phyloP scores from a whole-genome alignment of 129 eudicot genomes.

The Tagetes erecta region DNA sequence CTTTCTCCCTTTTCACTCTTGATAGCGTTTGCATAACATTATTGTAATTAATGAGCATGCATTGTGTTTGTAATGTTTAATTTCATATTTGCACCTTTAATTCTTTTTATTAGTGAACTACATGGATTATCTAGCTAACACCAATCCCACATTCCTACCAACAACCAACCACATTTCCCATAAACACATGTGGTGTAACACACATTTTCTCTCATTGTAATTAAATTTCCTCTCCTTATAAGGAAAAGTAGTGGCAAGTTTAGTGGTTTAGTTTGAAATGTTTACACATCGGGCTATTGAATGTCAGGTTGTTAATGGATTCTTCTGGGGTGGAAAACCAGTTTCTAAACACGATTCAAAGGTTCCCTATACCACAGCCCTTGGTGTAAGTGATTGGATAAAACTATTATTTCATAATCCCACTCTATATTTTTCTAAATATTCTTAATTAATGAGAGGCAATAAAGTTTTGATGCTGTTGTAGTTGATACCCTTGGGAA shows the following conservation, averaged over 20 bases:
- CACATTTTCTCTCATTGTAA: slow-evolving; percentile 8
- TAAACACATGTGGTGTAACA: slow-evolving; percentile 13
- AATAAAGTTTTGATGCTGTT: slow-evolving; percentile 20
- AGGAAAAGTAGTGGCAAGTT: slow-evolving; percentile 10
- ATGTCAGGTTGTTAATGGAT: slow-evolving; percentile 91
- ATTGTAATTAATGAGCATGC: neutral
- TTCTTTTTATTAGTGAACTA: neutral
- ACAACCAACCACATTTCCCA: neutral
- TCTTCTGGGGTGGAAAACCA: slow-evolving; percentile 85
- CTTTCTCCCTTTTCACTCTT: neutral
- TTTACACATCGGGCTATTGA: slow-evolving; percentile 17
- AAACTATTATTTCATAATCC: neutral
- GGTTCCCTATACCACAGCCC: slow-evolving; percentile 59
- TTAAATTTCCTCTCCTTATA: slow-evolving; percentile 4
- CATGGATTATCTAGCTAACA: slow-evolving; percentile 16
- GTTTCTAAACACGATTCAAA: slow-evolving; percentile 54
- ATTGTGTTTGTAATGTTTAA: neutral
- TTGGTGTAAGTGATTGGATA: slow-evolving; percentile 69
- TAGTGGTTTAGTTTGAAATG: slow-evolving; percentile 19
- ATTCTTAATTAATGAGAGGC: slow-evolving; percentile 2
- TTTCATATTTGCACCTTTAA: neutral
- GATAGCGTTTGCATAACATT: neutral
- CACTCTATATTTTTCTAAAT: neutral
- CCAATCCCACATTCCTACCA: neutral
- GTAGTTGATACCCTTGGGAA: slow-evolving; percentile 94